Base-by-base conservation (phyloP, 1,139 yeast species). In the Diutina pseudorugosa region DNA sequence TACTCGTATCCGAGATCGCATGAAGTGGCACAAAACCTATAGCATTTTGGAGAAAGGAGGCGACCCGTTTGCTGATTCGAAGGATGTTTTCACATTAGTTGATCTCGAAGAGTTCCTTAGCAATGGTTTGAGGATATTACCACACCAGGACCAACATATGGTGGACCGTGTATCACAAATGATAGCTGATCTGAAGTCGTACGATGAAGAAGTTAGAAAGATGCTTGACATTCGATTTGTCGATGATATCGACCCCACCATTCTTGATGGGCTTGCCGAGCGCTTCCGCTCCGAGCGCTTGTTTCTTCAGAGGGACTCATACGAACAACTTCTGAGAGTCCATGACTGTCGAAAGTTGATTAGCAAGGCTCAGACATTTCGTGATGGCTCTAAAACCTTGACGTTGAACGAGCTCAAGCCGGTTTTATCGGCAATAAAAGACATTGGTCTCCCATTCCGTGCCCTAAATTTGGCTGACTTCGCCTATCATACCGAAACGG, bases 21-120 rank as follows among this genome's bases (percentile, higher is more conserved):
- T 75, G 51, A 65, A 64, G 47, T 84, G 91, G 90, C 54, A 73
- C 4, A 65, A 69, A 8, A 63, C 62, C 7, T 75, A 64, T 50
- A 62, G 66, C 4, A 58, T 66, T 25, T 69, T 74, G 21, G 63
- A 65, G 18, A 61, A 62, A 18, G 79, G 79, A 1, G 73, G 69
- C 5, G 77, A 73, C 56, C 79, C 77, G 0, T 70, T 63, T 52
- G 55, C 58, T 47, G 54, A 53, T 50, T 52, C 55, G 53, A 70
- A 70, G 52, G 69, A 68, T 42, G 65, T 70, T 0, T 73, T 72
- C 56, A 62, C 71, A 6, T 62, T 79, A 41, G 64, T 64, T 1
- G 69, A 72, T 30, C 62, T 77, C 40, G 61, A 60, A 41, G 60
- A 57, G 0, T 70, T 80, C 51, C 65, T 75, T 47, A 63, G 67